These are phyloP conservation scores for Nepenthes mirabilis DNA, from an alignment of 148 eudicot genomes.

Conservation along the genomic window DNA sequence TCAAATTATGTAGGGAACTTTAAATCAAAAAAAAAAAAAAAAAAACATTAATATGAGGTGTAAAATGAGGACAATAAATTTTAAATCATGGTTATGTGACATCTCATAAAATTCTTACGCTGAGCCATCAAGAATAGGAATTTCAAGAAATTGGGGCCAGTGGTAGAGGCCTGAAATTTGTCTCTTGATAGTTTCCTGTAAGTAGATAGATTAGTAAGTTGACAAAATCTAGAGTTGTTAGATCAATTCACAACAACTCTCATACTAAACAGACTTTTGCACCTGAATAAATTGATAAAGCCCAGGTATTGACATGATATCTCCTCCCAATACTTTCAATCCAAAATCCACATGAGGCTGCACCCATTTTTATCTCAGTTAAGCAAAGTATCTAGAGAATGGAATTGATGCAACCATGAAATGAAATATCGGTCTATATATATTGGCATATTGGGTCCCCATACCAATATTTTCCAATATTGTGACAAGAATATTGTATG, in stretches of 20 bases:
- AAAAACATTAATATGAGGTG: too few relatives aligned
- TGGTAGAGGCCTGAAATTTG: slow-evolving; percentile 71
- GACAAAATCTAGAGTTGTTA: background rate
- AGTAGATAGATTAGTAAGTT: slow-evolving; percentile 3
- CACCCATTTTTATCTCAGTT: slow-evolving; percentile 1
- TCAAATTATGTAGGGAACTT: too few relatives aligned
- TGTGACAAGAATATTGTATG: too few relatives aligned
- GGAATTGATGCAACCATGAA: too few relatives aligned
- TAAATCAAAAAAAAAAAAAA: too few relatives aligned
- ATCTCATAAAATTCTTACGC: background rate
- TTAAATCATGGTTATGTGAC: too few relatives aligned
- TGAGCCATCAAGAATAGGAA: slow-evolving; percentile 75
- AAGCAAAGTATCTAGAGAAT: too few relatives aligned
- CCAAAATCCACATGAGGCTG: slow-evolving; percentile 94
- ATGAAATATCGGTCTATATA: too few relatives aligned
- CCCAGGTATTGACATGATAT: slow-evolving; percentile 88
- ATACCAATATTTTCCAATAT: too few relatives aligned
- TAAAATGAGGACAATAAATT: too few relatives aligned
- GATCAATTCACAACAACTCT: background rate
- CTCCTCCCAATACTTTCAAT: slow-evolving; percentile 69
- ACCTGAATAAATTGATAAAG: slow-evolving; percentile 89
- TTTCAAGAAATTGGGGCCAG: slow-evolving; percentile 80
- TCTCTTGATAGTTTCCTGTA: slow-evolving; percentile 69
- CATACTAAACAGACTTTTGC: background rate
- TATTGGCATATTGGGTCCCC: too few relatives aligned